Base-by-base conservation (phyloP, 163 green algal species). In the Prototheca stagnorum region DNA sequence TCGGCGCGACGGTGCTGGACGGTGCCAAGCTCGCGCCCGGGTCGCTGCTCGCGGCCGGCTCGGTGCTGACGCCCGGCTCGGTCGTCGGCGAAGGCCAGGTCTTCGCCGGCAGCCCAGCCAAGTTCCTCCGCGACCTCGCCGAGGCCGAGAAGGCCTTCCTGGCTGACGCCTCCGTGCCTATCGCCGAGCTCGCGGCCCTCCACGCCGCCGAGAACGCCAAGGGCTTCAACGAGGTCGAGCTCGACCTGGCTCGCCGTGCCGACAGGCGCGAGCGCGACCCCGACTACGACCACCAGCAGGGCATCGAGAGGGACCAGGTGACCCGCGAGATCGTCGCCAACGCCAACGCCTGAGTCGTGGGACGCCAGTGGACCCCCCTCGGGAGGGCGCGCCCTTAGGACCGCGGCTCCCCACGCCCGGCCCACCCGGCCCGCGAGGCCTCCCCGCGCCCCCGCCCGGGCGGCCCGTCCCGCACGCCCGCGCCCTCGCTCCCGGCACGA, bases 1-100 rank as follows among this genome's bases (percentile, higher is more conserved):
- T 98, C 79, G 88, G 87, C 2, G 78, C 90, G 1, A 90, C 70
- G 1, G 54, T 98, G 11, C 65, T 95, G 49, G 84, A 98, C 53
- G 88, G 90, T 0, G 77, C 62, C 2, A 68, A 64, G 53, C 72
- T 97, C 24, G 67, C 89, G 68, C 77, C 61, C 44, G 80, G 79
- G 21, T 70, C 79, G 2, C 90, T 98, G 35, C 82, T 98, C 20
- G 90, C 76, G 25, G 90, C 86, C 3, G 90, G 90, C 5, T 61
- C 89, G 2, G 57, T 98, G n/a, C 84, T 98, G 29, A 52, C 78
- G 8, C 74, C 84, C 5, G 68, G 75, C 39, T 81, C 77, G 2
- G 45, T 60, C 3, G 58, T 95, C 2, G 73, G 73, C 17, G 50
- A 49, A 5, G 80, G 83, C n/a, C 60, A 95, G 71, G 61, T 96